Conservation (phyloP, 1,284 basidiomycete genomes). For the Ceratobasidium sp. region DNA sequence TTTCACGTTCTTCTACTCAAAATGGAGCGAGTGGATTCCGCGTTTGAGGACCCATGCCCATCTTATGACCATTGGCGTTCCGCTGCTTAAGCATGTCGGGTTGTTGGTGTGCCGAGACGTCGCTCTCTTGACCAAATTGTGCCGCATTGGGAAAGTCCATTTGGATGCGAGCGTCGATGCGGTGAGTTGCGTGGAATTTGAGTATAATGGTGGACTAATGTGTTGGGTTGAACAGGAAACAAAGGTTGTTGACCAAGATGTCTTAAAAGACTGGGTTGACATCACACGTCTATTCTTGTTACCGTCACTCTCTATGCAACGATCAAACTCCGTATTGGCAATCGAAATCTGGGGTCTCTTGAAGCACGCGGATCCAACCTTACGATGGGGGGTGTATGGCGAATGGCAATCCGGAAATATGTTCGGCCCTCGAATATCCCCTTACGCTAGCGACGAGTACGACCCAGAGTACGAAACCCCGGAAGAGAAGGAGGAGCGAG, state of each 20-base stretch:
- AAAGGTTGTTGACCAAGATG: constrained; percentile 44
- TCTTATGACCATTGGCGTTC: constrained; percentile 73
- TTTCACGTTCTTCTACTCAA: constrained; percentile 88
- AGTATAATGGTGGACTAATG: not conserved
- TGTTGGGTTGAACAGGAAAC: constrained; percentile 13
- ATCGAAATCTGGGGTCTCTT: constrained; percentile 90
- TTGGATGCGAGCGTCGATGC: constrained; percentile 51
- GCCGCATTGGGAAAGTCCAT: constrained; percentile 63
- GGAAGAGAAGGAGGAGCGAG: constrained; percentile 50
- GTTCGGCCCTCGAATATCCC: constrained; percentile 39
- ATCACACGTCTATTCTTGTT: constrained; percentile 82
- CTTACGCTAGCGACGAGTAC: constrained; percentile 38
- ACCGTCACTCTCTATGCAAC: constrained; percentile 84
- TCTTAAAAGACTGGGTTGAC: constrained; percentile 70
- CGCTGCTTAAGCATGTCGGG: constrained; percentile 76
- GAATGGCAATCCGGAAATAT: constrained; percentile 78
- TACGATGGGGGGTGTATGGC: constrained; percentile 90
- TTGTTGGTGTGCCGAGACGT: constrained; percentile 77
- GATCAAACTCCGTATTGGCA: constrained; percentile 83
- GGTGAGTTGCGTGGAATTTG: constrained; percentile 2
- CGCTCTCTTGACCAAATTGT: constrained; percentile 66
- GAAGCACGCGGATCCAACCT: constrained; percentile 74
- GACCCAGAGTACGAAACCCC: constrained; percentile 38
- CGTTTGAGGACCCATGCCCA: constrained; percentile 70
- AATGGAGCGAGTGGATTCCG: constrained; percentile 78